Base-by-base conservation (phyloP, 306 rosid species). In the Herpetospermum pedunculosum region DNA sequence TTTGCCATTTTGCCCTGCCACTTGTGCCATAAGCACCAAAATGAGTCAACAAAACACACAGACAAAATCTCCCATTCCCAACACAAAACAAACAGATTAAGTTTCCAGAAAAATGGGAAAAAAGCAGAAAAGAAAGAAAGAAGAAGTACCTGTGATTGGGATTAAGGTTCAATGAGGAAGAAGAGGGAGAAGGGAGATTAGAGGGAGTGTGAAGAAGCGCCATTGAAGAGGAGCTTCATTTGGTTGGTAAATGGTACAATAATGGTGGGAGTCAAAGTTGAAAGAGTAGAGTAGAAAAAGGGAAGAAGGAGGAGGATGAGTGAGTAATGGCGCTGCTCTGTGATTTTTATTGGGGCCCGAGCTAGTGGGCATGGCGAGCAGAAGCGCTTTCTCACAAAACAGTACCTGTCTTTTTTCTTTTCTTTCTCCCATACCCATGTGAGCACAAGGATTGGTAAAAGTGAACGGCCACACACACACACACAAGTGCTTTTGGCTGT, bases 371-470 rank as follows among this genome's bases (percentile, higher is more conserved):
- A 60, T 60, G 69, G 26, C 25, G 8, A 55, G 34, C 7, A 23
- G 18, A 55, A 12, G 4, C 7, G 34, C 30, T 55, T 55, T 55
- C 63, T 55, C 65, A 15, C 38, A 25, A 21, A 4, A 58, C 65
- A 58, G 65, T 30, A 28, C 12, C 1, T 60, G 44, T 34, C 23
- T 59, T 18, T 30, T 25, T 57, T 15, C 4, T 6, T 14, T 11
- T 30, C 43, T 57, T 19, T 57, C 18, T 28, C 13, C 68, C 62
- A 64, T 35, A 6, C 28, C 48, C 71, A 38, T 64, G 71, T 64
- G 71, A 64, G 21, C 12, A 11, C 49, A 64, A 64, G 70, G 70
- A 63, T 63, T n/a, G 70, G 70, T 63, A 21, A 63, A 37, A 63
- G 48, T 62, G 43, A 16, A n/a, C n/a, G n/a, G n/a, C n/a, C n/a